Conservation (phyloP, 345 rosid genomes). For the Durio zibethinus region DNA sequence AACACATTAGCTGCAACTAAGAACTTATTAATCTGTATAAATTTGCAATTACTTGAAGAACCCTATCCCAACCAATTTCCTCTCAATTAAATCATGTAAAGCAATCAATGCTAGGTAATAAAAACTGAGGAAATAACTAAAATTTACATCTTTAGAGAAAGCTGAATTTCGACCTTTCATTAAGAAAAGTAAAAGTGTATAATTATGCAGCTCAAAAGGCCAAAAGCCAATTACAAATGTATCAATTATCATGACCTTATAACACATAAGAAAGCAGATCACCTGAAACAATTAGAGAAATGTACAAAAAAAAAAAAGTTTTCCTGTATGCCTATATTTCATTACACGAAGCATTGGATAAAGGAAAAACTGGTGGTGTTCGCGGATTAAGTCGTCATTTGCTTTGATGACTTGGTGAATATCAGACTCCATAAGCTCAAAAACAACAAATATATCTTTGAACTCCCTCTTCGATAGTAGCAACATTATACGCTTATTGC, state of each 20-base stretch:
- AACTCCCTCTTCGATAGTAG: conserved; percentile 95
- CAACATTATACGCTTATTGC: conserved; percentile 87
- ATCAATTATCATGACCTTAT: background rate
- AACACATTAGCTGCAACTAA: conserved; percentile 74
- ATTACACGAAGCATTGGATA: conserved; percentile 97
- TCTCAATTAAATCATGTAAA: background rate
- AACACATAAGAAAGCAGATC: background rate
- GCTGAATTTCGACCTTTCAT: background rate
- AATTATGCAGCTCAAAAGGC: background rate
- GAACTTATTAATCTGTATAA: conserved; percentile 24
- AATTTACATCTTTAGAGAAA: background rate
- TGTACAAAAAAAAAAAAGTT: background rate
- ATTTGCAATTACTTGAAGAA: background rate
- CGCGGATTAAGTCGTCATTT: conserved; percentile 92
- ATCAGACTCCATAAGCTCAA: conserved; percentile 99
- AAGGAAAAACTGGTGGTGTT: conserved; percentile 96
- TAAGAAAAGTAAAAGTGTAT: background rate
- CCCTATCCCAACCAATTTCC: background rate
- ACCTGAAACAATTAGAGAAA: background rate
- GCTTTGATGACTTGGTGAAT: conserved; percentile 98
- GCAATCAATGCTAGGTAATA: background rate
- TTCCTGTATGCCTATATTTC: conserved; percentile 98
- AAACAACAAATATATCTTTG: conserved; percentile 51
- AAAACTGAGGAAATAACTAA: background rate
- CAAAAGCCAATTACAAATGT: background rate